Evolutionary conservation across 352 stramenopile genomes (phyloP), one percentile per base, ranked within the genome.

Genomic region (Bremia lactucae): DNA sequence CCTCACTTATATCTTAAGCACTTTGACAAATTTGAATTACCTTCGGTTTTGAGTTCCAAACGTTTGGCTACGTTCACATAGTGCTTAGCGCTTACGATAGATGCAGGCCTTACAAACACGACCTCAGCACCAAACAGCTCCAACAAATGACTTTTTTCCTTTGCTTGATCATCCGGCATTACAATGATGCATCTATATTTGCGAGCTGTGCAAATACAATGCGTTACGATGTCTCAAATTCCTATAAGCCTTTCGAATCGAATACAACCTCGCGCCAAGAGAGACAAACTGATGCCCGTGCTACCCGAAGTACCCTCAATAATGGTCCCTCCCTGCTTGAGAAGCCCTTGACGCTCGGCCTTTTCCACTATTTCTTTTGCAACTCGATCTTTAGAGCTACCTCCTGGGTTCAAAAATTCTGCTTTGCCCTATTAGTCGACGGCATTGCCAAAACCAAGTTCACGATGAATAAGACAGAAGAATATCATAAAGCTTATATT

Each of bases 71-170:
- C 75, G 63, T 98, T 98, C 21, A 98, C 93, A 59, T 98, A 99
- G 65, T 99, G 94, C 31, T 96, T 94, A 0, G 92, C 83, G 65
- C 98, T 98, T 16, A 97, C 88, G 43, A 98, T 98, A n/a, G 92
- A 87, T 8, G 84, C 89, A 11, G 80, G 89, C 44, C 84, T 87
- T 24, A 96, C 80, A 6, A 95, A 59, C 48, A 91, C 66, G 4
- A 96, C 78, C 9, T 94, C 69, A 9, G 92, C 88, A 25, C 80
- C 87, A 44, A 94, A 87, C 39, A 85, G 65, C 36, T 81, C 47
- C 31, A 96, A 52, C 3, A 92, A 52, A 31, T 83, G 54, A 25
- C 65, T 74, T 45, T 96, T 96, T 62, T 98, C 93, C 34, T 83
- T 85, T 1, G 92, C 89, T 63, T 97, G 88, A 58, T 99, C 95